Conservation (phyloP, 257 asterid genomes). For the Ophiorrhiza pumila region DNA sequence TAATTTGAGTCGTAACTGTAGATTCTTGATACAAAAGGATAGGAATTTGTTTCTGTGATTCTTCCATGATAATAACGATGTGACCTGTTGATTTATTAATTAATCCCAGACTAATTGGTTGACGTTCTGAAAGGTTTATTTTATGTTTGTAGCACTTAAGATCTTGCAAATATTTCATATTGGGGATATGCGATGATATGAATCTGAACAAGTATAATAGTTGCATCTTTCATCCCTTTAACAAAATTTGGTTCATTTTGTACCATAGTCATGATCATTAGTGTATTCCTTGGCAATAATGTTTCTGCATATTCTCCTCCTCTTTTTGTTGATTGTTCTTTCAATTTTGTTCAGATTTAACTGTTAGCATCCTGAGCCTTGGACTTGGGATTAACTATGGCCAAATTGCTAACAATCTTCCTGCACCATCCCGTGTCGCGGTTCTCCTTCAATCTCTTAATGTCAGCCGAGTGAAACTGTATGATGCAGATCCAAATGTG, state of each 20-base stretch:
- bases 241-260: background rate
- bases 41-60: slow-evolving; percentile 8
- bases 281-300: background rate
- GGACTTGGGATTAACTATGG: slow-evolving; percentile 92
- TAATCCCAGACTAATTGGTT: background rate
- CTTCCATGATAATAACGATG: background rate
- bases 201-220: too few species aligned
- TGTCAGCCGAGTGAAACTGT: slow-evolving; percentile 61
- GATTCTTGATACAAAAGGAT: slow-evolving; percentile 22
- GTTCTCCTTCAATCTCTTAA: slow-evolving; percentile 57
- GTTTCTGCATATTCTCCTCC: background rate
- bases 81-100: slow-evolving; percentile 5
- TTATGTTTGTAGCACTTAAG: background rate
- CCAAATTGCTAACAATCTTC: slow-evolving; percentile 81
- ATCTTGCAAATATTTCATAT: background rate
- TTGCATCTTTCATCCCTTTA: background rate
- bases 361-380: slow-evolving; percentile 17
- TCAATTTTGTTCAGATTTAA: slow-evolving; percentile 34
- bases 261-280: background rate
- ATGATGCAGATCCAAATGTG: slow-evolving; percentile 78
- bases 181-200: background rate
- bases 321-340: background rate
- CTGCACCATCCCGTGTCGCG: slow-evolving; percentile 65
- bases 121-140: slow-evolving; percentile 6
- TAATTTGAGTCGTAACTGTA: slow-evolving; percentile 12